Evolutionary conservation across 2,329 filamentous ascomycete genomes (phyloP).

Genomic region (Diaporthe aspalathi): DNA sequence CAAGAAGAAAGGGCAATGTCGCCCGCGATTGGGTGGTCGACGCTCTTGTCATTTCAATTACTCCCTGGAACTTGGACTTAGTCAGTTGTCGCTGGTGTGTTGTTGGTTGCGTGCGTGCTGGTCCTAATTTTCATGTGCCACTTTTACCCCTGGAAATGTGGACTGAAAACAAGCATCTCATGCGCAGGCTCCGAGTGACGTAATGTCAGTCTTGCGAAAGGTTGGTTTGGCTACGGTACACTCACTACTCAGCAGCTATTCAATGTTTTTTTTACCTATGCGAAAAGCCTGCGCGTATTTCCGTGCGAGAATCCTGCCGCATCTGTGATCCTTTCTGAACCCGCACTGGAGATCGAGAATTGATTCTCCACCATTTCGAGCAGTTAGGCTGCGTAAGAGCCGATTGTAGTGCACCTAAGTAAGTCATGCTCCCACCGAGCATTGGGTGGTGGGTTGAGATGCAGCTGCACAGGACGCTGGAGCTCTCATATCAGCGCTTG

Average conservation of each 20-base stretch:
- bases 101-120: constrained; percentile 29
- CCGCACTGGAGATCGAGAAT: not conserved
- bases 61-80: not conserved
- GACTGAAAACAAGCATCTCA: constrained; percentile 18
- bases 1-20: not conserved
- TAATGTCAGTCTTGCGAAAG: not conserved
- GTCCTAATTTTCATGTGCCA: constrained; percentile 31
- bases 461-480: not conserved
- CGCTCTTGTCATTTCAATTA: constrained; percentile 10
- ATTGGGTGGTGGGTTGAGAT: not conserved
- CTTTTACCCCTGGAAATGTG: constrained; percentile 33
- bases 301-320: not conserved
- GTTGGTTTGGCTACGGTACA: too few species aligned
- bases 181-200: constrained; percentile 11
- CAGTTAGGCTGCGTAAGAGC: too few species aligned
- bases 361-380: not conserved
- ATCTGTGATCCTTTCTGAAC: not conserved
- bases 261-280: too few species aligned
- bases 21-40: not conserved
- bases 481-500: not conserved
- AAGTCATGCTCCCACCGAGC: not conserved
- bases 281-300: too few species aligned
- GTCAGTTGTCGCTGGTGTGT: constrained; percentile 9
- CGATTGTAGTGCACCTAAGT: too few species aligned
- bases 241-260: too few species aligned